phyloP scores from a whole-genome alignment of 306 rosid genomes.

The Hylodesmum podocarpum region DNA sequence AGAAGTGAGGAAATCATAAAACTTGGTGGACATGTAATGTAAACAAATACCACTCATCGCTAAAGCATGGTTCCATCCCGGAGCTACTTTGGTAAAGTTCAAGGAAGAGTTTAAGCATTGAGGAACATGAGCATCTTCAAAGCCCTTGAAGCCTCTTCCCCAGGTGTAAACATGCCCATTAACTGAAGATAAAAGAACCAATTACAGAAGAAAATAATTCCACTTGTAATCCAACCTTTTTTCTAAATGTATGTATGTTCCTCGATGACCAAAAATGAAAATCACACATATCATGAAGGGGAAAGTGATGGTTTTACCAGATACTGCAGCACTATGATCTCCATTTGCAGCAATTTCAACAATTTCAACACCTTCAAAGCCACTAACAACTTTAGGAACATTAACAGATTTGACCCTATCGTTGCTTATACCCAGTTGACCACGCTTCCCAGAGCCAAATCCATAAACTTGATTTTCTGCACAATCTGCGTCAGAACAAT shows the following conservation, averaged over 20 bases:
- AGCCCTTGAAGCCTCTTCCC: slow-evolving; percentile 86
- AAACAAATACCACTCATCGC: slow-evolving; percentile 58
- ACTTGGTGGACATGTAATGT: background rate
- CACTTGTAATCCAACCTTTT: background rate
- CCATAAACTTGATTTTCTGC: slow-evolving; percentile 58
- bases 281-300: slow-evolving; percentile 16
- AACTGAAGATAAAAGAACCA: slow-evolving; percentile 36
- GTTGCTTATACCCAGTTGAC: slow-evolving; percentile 75
- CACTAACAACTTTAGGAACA: slow-evolving; percentile 52
- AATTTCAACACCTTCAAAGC: slow-evolving; percentile 52
- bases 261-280: background rate
- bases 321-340: slow-evolving; percentile 88
- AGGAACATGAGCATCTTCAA: slow-evolving; percentile 55
- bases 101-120: slow-evolving; percentile 33
- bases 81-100: slow-evolving; percentile 44
- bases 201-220: background rate
- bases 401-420: slow-evolving; percentile 49
- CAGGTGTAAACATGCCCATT: slow-evolving; percentile 76
- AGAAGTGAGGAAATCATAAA: background rate
- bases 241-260: background rate
- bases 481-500: slow-evolving; percentile 48
- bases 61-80: slow-evolving; percentile 93
- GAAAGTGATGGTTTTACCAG: slow-evolving; percentile 46
- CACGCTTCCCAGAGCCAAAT: slow-evolving; percentile 90
- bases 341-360: slow-evolving; percentile 70